A percentile compares a stretch with the other conserved stretches of the same genome.
These are phyloP conservation scores for Phycomyces nitens DNA, from an alignment of 192 early-diverging fungal species.

Conservation along the genomic window DNA sequence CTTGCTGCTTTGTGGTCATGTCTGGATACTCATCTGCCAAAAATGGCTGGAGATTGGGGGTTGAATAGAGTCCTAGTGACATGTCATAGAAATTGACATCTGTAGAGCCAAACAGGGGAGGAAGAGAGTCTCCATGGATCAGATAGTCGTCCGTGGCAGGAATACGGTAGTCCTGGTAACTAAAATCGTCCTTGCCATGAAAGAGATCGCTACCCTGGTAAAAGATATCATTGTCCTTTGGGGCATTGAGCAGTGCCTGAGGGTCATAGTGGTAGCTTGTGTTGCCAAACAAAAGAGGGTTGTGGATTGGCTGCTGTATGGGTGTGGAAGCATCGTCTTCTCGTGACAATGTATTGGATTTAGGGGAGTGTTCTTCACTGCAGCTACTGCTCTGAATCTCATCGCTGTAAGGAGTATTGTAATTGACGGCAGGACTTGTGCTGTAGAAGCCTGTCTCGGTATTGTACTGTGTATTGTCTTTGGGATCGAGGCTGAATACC, in stretches of 20 bases:
- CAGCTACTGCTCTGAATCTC: neutral
- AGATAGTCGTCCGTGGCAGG: neutral
- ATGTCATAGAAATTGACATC: neutral
- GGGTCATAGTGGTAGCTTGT: neutral
- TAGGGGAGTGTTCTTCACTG: neutral
- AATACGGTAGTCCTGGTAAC: neutral
- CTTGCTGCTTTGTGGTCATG: too few relatives aligned
- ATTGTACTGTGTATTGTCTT: neutral
- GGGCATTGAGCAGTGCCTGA: neutral
- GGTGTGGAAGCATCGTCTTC: neutral
- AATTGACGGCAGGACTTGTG: neutral
- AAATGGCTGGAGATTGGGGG: too few relatives aligned
- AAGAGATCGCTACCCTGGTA: neutral
- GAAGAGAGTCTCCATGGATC: neutral
- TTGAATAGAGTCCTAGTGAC: too few relatives aligned
- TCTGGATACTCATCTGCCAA: too few relatives aligned
- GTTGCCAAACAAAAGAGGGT: neutral
- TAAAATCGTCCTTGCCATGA: constrained; percentile 12
- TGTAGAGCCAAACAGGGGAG: neutral
- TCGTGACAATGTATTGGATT: neutral
- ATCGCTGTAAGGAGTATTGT: neutral
- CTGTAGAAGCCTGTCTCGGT: neutral
- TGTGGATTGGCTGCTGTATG: neutral
- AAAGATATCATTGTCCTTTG: neutral
- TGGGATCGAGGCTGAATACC: neutral